Evolutionary conservation across 192 early-diverging fungal genomes (phyloP).

Genomic region (Dissophora ornata): DNA sequence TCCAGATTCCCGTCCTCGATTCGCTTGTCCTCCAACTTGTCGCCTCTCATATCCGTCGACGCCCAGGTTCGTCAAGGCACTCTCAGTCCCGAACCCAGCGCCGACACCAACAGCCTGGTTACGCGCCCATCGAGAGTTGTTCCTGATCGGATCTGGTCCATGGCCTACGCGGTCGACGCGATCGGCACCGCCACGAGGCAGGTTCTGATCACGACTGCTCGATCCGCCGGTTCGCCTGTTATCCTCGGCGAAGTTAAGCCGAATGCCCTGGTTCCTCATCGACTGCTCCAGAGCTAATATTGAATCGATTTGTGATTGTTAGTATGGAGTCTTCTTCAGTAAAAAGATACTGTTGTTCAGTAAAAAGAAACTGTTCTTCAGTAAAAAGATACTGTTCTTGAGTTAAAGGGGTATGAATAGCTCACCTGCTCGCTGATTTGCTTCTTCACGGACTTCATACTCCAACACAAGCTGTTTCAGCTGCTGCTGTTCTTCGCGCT

Average conservation of each 20-base stretch:
- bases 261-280: constrained; percentile 44
- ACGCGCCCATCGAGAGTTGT: constrained; percentile 41
- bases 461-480: constrained; percentile 93
- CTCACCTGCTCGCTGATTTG: constrained; percentile 57
- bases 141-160: constrained; percentile 23
- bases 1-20: constrained; percentile 29
- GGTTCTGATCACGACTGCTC: neutral
- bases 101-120: constrained; percentile 49
- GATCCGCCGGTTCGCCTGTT: constrained; percentile 23
- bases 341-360: too few relatives aligned
- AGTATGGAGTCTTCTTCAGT: too few relatives aligned
- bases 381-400: too few relatives aligned
- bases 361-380: neutral
- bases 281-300: constrained; percentile 40
- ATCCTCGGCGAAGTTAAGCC: constrained; percentile 43
- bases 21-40: constrained; percentile 31
- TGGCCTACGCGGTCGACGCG: constrained; percentile 13
- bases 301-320: neutral
- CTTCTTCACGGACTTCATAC: constrained; percentile 85
- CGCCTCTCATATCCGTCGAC: constrained; percentile 52
- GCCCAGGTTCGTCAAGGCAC: constrained; percentile 45
- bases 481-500: constrained; percentile 87
- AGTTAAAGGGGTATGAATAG: neutral
- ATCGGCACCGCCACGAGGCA: constrained; percentile 1
- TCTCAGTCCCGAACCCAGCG: constrained; percentile 53